Evolutionary conservation across 768 basidiomycete genomes (phyloP).

Genomic region (Lactifluus volemus): DNA sequence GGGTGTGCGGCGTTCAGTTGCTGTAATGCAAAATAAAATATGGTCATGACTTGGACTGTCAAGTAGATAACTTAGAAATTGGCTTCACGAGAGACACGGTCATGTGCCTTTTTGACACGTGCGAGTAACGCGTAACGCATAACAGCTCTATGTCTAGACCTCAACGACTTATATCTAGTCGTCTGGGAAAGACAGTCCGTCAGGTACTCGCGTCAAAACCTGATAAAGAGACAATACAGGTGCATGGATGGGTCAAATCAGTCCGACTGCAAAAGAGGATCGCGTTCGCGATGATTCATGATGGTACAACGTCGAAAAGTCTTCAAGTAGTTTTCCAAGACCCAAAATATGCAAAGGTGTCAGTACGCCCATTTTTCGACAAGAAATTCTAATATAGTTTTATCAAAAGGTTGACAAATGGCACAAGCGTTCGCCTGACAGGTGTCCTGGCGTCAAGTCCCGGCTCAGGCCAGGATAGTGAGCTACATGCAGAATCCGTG

Average conservation of each 20-base stretch:
- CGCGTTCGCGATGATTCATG: constrained; percentile 75
- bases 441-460: constrained; percentile 40
- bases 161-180: constrained; percentile 1
- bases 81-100: too few relatives aligned
- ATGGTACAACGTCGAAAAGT: constrained; percentile 64
- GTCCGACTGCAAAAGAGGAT: constrained; percentile 81
- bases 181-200: constrained; percentile 17
- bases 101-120: too few relatives aligned
- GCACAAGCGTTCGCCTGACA: constrained; percentile 42
- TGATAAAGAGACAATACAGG: constrained; percentile 21
- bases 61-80: too few relatives aligned
- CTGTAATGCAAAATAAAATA: too few relatives aligned
- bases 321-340: constrained; percentile 71
- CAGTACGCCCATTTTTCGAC: constrained; percentile 14
- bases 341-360: constrained; percentile 28
- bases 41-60: too few relatives aligned
- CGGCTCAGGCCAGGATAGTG: constrained; percentile 43
- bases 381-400: neutral
- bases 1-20: neutral
- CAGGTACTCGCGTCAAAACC: constrained; percentile 13
- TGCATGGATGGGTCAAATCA: constrained; percentile 83
- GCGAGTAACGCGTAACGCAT: neutral
- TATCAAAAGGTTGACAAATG: constrained; percentile 39
- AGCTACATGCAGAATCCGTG: constrained; percentile 41
- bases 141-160: neutral